Conservation (phyloP, 2,329 filamentous ascomycete genomes). For the Sporothrix mexicana region DNA sequence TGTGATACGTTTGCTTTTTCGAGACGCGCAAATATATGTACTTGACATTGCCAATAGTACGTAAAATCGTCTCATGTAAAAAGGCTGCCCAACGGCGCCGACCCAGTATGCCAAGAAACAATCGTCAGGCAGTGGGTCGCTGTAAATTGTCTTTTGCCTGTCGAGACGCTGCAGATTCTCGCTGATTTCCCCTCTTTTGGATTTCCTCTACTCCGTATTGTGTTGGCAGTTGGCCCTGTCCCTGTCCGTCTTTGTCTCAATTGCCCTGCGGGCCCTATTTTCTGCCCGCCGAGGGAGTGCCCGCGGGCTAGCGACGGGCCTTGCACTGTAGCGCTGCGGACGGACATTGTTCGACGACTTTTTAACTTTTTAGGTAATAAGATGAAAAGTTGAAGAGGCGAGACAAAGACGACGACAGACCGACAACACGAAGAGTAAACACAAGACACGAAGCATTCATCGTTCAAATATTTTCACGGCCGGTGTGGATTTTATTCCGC, state of each 20-base stretch:
- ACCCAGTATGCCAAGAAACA: neutral
- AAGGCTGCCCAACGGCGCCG: neutral
- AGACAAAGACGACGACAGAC: neutral
- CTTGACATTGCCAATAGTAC: neutral
- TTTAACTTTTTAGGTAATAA: neutral
- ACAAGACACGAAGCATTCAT: neutral
- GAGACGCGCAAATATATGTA: neutral
- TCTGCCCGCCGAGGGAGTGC: neutral
- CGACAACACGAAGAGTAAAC: neutral
- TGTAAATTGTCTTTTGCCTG: neutral
- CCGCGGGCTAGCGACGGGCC: conserved; percentile 25
- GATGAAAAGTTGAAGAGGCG: neutral
- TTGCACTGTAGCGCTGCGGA: conserved; percentile 13
- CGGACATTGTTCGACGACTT: too few species aligned
- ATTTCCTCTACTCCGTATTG: too few species aligned
- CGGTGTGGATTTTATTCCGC: neutral
- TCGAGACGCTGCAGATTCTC: neutral
- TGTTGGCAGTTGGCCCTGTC: too few species aligned
- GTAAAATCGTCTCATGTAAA: neutral
- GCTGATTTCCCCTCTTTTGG: conserved; percentile 2
- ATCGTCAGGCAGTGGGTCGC: neutral
- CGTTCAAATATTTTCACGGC: neutral
- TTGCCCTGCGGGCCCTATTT: neutral
- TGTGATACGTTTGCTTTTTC: neutral
- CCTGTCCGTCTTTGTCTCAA: neutral